A percentile compares a stretch with the other conserved stretches of the same genome.
phyloP scores from a whole-genome alignment of 2,329 filamentous ascomycete genomes.

The Sphaerostilbella broomeana region DNA sequence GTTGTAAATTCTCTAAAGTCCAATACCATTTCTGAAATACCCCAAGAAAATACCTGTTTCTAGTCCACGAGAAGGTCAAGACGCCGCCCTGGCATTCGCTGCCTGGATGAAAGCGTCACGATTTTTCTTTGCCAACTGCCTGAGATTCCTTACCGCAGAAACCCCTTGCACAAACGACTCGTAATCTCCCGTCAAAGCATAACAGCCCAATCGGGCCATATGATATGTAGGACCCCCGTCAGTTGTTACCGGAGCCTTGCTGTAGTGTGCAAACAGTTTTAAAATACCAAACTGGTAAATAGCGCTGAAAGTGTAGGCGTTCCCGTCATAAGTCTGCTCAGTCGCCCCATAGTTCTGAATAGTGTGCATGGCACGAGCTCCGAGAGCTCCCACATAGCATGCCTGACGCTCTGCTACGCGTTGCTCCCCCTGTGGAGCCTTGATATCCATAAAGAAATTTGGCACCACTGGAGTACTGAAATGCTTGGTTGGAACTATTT shows the following conservation, averaged over 20 bases:
- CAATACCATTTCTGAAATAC: too few species aligned
- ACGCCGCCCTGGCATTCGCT: slow-evolving; percentile 20
- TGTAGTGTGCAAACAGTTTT: slow-evolving; percentile 32
- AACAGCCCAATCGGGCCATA: slow-evolving; percentile 32
- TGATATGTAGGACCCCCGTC: slow-evolving; percentile 33
- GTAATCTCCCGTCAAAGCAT: slow-evolving; percentile 20
- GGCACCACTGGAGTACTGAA: slow-evolving; percentile 31
- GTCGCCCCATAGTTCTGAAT: slow-evolving; percentile 29
- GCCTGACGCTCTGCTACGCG: slow-evolving; percentile 29
- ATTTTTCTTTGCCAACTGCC: slow-evolving; percentile 31
- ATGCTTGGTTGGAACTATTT: too few species aligned
- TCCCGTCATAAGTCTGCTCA: slow-evolving; percentile 30
- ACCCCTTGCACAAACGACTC: slow-evolving; percentile 29
- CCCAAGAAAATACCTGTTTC: too few species aligned
- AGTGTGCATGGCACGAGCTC: slow-evolving; percentile 30
- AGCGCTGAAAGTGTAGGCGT: slow-evolving; percentile 32
- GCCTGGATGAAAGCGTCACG: slow-evolving; percentile 24
- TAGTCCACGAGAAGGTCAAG: too few species aligned
- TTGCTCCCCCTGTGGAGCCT: slow-evolving; percentile 27
- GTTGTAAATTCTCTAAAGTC: too few species aligned
- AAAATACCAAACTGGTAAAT: slow-evolving; percentile 33
- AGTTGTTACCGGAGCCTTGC: slow-evolving; percentile 24
- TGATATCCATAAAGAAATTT: slow-evolving; percentile 37
- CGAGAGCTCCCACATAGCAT: slow-evolving; percentile 31
- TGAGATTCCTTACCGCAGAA: slow-evolving; percentile 26